Base-by-base conservation (phyloP, 139 green algal genomes). In the Monoraphidium neglectum region DNA sequence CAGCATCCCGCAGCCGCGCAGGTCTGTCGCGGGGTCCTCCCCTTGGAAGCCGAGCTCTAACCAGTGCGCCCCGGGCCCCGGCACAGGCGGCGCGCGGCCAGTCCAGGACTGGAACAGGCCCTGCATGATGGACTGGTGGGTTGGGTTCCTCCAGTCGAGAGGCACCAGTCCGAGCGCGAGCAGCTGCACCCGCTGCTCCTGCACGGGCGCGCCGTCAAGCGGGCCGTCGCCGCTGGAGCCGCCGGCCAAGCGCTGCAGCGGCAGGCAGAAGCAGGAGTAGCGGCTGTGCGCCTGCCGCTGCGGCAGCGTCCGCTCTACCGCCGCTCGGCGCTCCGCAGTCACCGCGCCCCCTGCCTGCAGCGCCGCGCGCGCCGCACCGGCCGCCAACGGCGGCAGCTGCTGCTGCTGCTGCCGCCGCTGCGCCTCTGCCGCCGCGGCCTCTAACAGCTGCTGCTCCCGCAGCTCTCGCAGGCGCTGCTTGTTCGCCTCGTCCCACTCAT, bases 1-100 rank as follows among this genome's bases (percentile, higher is more conserved):
- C 46, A 93, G 68, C 72, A 93, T 77, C 43, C 90, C 90, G 32
- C 77, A 87, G 21, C 80, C 78, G n/a, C 90, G 72, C 69, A 92
- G 76, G 77, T 94, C 90, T 26, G 90, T 94, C 33, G 85, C 83
- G 26, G 90, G 90, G 75, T 94, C 88, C 4, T 84, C 62, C 35
- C 90, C 90, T 60, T 94, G 90, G 60, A 92, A 94, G 3, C 90
- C 90, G 0, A 94, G 15, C 1, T 87, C 74, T 15, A 74, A 77
- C 90, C 90, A 94, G 72, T 94, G 90, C 0, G 61, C 40, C 18
- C 87, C 86, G 62, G 77, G 86, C 33, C 82, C 77, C 4, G 82
- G 69, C 32, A 65, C 57, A 15, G 69, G 40, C 28, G 18, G 62
- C 62, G 15, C 40, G 33, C 4, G 32, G 6, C 15, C 30, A 26